Base-by-base conservation (phyloP, 345 rosid genomes). In the Eucalyptus cloeziana region DNA sequence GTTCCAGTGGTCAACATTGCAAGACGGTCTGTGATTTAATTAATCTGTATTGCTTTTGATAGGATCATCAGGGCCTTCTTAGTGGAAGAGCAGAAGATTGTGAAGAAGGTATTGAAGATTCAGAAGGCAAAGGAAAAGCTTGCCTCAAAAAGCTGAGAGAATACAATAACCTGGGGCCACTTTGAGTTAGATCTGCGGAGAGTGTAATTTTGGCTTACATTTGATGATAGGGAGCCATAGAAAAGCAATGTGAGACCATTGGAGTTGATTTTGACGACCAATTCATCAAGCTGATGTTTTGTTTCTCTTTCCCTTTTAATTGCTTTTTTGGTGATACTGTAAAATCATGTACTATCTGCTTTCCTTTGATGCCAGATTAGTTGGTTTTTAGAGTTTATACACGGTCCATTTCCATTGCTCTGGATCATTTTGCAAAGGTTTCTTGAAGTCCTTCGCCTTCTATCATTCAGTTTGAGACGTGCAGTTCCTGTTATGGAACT, bases 51-150 rank as follows among this genome's bases (percentile, higher is more conserved):
- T 49, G 58, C 22, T 4, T 89, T 81, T 79, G 87, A 16, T 87
- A 95, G 96, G 92, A 95, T 95, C 87, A 93, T 95, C 30, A 92
- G 96, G 5, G 96, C 96, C 56, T 95, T 94, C 90, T 93, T 95
- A 91, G 96, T 95, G 14, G 96, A 76, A 76, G 83, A 76, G 45
- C 83, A 76, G 83, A 76, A 76, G 83, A 76, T 76, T 19, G 83
- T 76, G 83, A 76, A 76, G 83, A 76, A 76, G 83, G 83, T 76
- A 76, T 71, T 76, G 83, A 76, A 76, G 83, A 76, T 76, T 76
- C 83, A 76, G 83, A 76, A 76, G 83, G 45, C 83, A 76, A 76
- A 76, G 45, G 83, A 93, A 88, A 94, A 94, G 92, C 93, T 87
- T 37, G 91, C 94, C 83, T 87, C 93, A 76, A 94, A 91, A 93